Evolutionary conservation across 2,329 filamentous ascomycete genomes (phyloP).

Genomic region (Beauveria scarabaeidicola): DNA sequence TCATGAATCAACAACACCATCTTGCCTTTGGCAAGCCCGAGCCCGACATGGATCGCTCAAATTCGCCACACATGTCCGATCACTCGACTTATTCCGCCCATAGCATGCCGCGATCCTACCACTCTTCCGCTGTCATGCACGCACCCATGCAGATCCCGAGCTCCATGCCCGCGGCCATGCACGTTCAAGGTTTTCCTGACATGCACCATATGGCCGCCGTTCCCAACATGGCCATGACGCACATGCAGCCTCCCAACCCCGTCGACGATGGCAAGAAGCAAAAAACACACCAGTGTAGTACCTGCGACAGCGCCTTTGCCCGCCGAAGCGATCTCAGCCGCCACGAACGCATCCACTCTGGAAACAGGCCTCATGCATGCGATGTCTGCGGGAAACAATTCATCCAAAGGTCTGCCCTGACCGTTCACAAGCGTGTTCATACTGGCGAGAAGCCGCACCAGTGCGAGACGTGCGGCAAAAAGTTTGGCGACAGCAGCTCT

Average conservation of each 20-base stretch:
- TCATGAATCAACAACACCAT: slow-evolving; percentile 25
- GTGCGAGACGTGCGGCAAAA: slow-evolving; percentile 89
- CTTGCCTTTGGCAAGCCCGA: slow-evolving; percentile 28
- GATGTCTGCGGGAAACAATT: slow-evolving; percentile 94
- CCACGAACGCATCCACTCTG: slow-evolving; percentile 94
- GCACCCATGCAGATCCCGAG: slow-evolving; percentile 38
- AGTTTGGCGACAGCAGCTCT: slow-evolving; percentile 90
- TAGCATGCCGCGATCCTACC: slow-evolving; percentile 41
- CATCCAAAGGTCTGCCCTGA: slow-evolving; percentile 91
- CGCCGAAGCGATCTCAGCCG: slow-evolving; percentile 86
- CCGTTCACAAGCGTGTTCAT: slow-evolving; percentile 90
- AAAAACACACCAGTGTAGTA: slow-evolving; percentile 81
- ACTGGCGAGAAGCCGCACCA: slow-evolving; percentile 98
- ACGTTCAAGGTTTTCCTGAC: slow-evolving; percentile 33
- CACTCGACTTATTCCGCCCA: slow-evolving; percentile 48
- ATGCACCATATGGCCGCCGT: slow-evolving; percentile 27
- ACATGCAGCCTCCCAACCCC: slow-evolving; percentile 22
- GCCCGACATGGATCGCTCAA: slow-evolving; percentile 42
- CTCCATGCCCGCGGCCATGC: slow-evolving; percentile 34
- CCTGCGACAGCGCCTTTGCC: slow-evolving; percentile 86
- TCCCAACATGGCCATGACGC: slow-evolving; percentile 30
- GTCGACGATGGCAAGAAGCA: slow-evolving; percentile 26
- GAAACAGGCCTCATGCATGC: slow-evolving; percentile 83
- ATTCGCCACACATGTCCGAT: slow-evolving; percentile 52
- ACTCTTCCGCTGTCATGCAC: slow-evolving; percentile 46